These are phyloP conservation scores for Metschnikowia continentalis DNA, from an alignment of 805 yeast species.

Conservation along the genomic window DNA sequence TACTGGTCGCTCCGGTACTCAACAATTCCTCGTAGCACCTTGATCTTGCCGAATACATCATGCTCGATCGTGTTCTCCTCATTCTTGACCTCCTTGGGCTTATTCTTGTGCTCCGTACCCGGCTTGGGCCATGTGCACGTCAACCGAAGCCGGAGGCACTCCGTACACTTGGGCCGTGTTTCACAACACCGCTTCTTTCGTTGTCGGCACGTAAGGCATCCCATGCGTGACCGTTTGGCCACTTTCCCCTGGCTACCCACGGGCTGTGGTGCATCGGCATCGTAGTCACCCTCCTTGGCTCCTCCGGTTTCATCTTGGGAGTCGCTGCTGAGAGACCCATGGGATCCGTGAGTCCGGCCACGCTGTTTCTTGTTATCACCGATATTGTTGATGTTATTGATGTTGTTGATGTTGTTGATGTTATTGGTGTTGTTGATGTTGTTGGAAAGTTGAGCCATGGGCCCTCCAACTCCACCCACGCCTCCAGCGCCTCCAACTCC, in stretches of 20 bases:
- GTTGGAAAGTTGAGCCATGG: too few relatives aligned
- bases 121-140: conserved; percentile 73
- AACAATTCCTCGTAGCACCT: conserved; percentile 60
- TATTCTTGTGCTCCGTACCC: conserved; percentile 59
- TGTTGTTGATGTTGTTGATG: too few relatives aligned
- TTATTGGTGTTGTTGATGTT: too few relatives aligned
- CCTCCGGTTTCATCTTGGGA: conserved; percentile 4
- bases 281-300: conserved; percentile 1
- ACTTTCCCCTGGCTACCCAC: conserved; percentile 8
- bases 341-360: neutral
- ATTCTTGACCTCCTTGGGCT: conserved; percentile 46
- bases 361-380: neutral
- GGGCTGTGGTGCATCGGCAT: neutral
- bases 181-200: conserved; percentile 80
- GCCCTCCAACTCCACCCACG: too few relatives aligned
- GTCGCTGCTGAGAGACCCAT: conserved; percentile 6
- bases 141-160: conserved; percentile 61
- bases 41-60: conserved; percentile 53
- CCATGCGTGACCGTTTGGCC: conserved; percentile 58
- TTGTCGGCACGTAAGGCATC: conserved; percentile 74
- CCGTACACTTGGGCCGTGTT: conserved; percentile 58
- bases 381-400: neutral
- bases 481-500: too few relatives aligned
- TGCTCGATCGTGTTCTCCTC: conserved; percentile 53
- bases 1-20: conserved; percentile 33